A percentile compares a stretch with the other conserved stretches of the same genome.
These are phyloP conservation scores for Geosiphon pyriformis DNA, from an alignment of 192 early-diverging fungal genomes.

Conservation along the genomic window DNA sequence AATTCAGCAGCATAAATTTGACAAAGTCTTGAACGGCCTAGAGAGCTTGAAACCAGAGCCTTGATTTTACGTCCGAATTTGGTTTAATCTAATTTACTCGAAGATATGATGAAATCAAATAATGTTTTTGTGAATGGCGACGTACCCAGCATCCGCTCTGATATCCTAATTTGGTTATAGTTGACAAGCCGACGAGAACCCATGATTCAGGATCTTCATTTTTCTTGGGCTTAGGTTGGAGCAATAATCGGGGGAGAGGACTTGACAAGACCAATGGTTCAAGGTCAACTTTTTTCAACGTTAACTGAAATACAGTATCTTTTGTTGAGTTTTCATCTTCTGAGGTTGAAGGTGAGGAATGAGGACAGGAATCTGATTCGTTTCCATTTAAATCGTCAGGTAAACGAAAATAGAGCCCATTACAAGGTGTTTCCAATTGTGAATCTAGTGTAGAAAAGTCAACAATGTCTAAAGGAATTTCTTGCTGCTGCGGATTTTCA, in stretches of 20 bases:
- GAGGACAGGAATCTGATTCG: neutral
- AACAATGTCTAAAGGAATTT: neutral
- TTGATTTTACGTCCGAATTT: no score
- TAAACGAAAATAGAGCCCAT: neutral
- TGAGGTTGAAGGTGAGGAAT: neutral
- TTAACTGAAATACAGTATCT: neutral
- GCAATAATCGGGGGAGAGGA: slow-evolving; percentile 34
- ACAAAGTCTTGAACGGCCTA: slow-evolving; percentile 34
- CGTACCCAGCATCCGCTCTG: slow-evolving; percentile 60
- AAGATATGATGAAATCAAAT: neutral
- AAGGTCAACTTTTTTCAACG: neutral
- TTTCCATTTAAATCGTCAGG: neutral
- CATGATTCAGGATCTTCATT: slow-evolving; percentile 47
- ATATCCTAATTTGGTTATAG: slow-evolving; percentile 43
- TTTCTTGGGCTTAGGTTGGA: slow-evolving; percentile 42
- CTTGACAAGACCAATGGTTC: slow-evolving; percentile 30
- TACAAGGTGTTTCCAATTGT: neutral
- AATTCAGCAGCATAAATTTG: slow-evolving; percentile 36
- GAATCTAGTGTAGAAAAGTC: neutral
- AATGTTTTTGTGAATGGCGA: neutral
- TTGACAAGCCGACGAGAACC: slow-evolving; percentile 46
- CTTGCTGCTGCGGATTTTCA: slow-evolving; percentile 9
- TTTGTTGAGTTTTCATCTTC: slow-evolving; percentile 10
- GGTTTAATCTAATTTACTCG: no score
- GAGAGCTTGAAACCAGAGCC: slow-evolving; percentile 32